Evolutionary conservation across 805 yeast genomes (phyloP).

Genomic region (Myxozyma vanderwaltii): DNA sequence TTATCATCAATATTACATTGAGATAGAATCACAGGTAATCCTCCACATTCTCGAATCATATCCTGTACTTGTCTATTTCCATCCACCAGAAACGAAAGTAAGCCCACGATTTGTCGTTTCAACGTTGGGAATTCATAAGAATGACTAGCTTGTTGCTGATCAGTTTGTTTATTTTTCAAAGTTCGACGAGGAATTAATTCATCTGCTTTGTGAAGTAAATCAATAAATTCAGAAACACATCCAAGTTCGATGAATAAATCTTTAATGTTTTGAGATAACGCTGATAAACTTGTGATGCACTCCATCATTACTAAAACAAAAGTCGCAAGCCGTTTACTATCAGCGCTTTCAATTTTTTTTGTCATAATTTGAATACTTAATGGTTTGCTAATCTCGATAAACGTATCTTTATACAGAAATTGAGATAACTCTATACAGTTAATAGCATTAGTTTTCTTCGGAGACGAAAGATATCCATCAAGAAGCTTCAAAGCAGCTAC

Average conservation of each 20-base stretch:
- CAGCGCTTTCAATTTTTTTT: conserved; percentile 3
- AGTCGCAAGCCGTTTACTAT: conserved; percentile 4
- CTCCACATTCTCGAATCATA: conserved; percentile 61
- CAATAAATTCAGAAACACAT: conserved; percentile 15
- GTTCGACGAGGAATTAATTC: conserved; percentile 20
- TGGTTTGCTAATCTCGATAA: conserved; percentile 18
- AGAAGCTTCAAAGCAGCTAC: conserved; percentile 17
- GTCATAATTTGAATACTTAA: conserved; percentile 20
- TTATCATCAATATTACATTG: conserved; percentile 83
- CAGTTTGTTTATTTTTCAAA: conserved; percentile 11
- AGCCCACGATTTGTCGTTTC: conserved; percentile 67
- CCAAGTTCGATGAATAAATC: conserved; percentile 11
- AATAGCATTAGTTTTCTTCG: not conserved
- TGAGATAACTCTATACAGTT: conserved; percentile 10
- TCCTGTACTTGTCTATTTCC: conserved; percentile 65
- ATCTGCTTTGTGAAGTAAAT: conserved; percentile 19
- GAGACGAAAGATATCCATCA: conserved; percentile 24
- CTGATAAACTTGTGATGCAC: conserved; percentile 9
- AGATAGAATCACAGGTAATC: conserved; percentile 69
- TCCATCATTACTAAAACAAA: conserved; percentile 8
- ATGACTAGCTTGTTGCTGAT: not conserved
- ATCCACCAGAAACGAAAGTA: conserved; percentile 59
- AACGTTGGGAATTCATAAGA: conserved; percentile 56
- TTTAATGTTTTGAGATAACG: conserved; percentile 2
- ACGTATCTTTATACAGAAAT: conserved; percentile 11